Percentiles rank a stretch among this genome's conserved stretches.
phyloP scores from a whole-genome alignment of 805 yeast genomes.

The Pichia gijzeniarum region DNA sequence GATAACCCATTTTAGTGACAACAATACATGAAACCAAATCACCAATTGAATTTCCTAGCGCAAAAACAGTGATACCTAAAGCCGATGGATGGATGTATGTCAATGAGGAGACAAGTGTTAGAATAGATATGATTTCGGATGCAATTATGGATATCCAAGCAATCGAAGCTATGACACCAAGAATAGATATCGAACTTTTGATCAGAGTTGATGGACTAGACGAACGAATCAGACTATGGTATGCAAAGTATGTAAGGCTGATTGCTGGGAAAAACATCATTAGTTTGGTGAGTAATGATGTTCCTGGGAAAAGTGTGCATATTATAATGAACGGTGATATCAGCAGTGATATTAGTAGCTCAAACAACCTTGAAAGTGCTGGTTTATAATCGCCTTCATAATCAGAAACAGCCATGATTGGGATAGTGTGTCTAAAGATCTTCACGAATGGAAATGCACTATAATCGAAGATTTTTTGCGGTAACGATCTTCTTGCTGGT shows the following conservation, averaged over 20 bases:
- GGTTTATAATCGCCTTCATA: slow-evolving; percentile 21
- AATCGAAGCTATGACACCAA: slow-evolving; percentile 65
- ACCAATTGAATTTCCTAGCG: slow-evolving; percentile 89
- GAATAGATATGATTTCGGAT: slow-evolving; percentile 56
- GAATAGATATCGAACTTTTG: slow-evolving; percentile 30
- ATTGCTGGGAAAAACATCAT: slow-evolving; percentile 8
- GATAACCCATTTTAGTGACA: slow-evolving; percentile 73
- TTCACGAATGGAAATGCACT: slow-evolving; percentile 18
- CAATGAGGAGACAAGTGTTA: slow-evolving; percentile 55
- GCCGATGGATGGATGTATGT: slow-evolving; percentile 67
- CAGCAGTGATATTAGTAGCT: slow-evolving; percentile 17
- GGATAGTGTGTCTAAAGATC: slow-evolving; percentile 21
- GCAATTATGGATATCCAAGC: slow-evolving; percentile 67
- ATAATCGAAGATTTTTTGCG: slow-evolving; percentile 11
- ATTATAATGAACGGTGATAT: slow-evolving; percentile 20
- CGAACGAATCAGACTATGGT: slow-evolving; percentile 17
- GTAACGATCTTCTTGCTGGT: neutral
- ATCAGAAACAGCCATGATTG: slow-evolving; percentile 19
- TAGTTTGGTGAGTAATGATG: neutral
- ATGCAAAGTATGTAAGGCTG: slow-evolving; percentile 14
- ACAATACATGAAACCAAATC: slow-evolving; percentile 81
- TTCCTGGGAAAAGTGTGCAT: slow-evolving; percentile 17
- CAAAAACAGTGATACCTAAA: slow-evolving; percentile 81
- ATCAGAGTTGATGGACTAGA: slow-evolving; percentile 17
- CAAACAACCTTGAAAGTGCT: slow-evolving; percentile 13